phyloP scores from a whole-genome alignment of 2,329 filamentous ascomycete species.

The Fusarium nematophilum region DNA sequence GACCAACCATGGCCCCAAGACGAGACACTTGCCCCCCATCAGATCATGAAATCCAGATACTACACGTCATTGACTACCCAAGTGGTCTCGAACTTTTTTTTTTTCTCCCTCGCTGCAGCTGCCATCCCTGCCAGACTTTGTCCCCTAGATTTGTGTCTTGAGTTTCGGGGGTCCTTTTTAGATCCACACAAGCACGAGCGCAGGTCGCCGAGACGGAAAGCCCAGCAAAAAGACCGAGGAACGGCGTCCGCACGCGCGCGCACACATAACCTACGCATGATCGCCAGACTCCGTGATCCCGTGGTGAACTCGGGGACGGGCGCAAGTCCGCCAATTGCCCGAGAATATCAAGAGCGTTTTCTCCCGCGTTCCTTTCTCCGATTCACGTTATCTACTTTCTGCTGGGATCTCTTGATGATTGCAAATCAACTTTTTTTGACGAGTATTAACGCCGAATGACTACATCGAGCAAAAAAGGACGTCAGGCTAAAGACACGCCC shows the following conservation, averaged over 20 bases:
- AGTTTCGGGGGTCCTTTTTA: conserved; percentile 5
- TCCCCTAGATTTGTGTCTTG: conserved; percentile 3
- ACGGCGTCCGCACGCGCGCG: conserved; percentile 16
- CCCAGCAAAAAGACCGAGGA: conserved; percentile 17
- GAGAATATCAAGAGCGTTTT: no score
- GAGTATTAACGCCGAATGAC: conserved; percentile 5
- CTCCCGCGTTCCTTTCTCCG: no score
- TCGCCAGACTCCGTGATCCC: no score
- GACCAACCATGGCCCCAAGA: neutral
- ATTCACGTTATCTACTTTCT: no score
- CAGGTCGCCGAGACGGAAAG: conserved; percentile 32
- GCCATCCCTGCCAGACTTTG: neutral
- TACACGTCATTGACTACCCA: conserved; percentile 35
- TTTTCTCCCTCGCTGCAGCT: no score
- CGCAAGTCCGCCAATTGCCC: no score
- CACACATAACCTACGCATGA: neutral
- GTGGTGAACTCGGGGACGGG: no score
- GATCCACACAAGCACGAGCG: conserved; percentile 23
- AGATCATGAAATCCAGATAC: conserved; percentile 28
- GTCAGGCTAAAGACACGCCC: conserved; percentile 19
- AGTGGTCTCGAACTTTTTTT: conserved; percentile 20
- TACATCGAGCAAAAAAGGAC: neutral
- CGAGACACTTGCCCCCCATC: conserved; percentile 25
- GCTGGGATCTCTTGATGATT: no score
- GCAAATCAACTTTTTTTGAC: conserved; percentile 26